Conservation (phyloP, 305 asterid species). For the Fraxinus greggii region DNA sequence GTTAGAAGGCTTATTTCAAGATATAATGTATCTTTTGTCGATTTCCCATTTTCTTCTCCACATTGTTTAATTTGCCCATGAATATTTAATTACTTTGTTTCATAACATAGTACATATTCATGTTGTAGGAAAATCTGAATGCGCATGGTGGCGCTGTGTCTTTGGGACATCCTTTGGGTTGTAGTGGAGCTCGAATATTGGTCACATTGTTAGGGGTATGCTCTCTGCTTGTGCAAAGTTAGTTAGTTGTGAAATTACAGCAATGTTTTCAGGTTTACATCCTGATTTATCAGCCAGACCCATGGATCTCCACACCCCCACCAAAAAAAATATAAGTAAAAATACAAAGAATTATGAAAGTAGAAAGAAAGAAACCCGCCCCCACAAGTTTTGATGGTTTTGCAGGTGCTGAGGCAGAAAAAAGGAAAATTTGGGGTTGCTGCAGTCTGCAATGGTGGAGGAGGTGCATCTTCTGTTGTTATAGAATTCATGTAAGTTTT, state of each 20-base stretch:
- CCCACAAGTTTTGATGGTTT: constrained; percentile 11
- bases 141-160: constrained; percentile 93
- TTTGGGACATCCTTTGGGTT: constrained; percentile 91
- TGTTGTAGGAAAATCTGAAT: constrained; percentile 62
- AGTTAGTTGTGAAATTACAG: not conserved
- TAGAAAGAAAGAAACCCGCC: not conserved
- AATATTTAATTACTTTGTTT: constrained; percentile 10
- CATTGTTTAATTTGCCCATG: constrained; percentile 3
- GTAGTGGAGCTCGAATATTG: constrained; percentile 96
- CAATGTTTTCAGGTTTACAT: not conserved
- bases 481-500: constrained; percentile 55
- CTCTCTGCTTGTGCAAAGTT: constrained; percentile 14
- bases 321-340: not conserved
- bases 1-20: not conserved
- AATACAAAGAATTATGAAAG: not conserved
- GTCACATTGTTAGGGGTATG: constrained; percentile 79
- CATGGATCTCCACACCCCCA: constrained; percentile 4
- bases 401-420: constrained; percentile 69
- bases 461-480: constrained; percentile 93
- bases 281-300: constrained; percentile 9
- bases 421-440: constrained; percentile 83
- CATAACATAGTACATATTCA: constrained; percentile 3
- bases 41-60: not conserved
- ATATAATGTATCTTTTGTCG: not conserved
- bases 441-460: constrained; percentile 94